Base-by-base conservation (phyloP, 805 yeast species). In the Myxozyma melibiosi region DNA sequence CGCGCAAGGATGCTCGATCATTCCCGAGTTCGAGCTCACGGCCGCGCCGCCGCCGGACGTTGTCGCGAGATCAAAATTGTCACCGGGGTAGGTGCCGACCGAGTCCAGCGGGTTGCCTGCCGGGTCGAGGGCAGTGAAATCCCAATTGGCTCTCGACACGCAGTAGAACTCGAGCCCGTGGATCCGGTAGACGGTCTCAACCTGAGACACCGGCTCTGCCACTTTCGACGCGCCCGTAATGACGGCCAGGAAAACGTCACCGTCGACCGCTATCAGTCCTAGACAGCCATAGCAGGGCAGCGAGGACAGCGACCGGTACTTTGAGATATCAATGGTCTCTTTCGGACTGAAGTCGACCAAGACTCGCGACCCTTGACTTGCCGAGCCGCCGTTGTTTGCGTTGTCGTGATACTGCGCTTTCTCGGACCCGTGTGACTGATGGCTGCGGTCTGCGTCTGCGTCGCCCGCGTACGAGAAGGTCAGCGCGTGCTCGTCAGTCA, bases 141-240 rank as follows among this genome's bases (percentile, higher is more conserved):
- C 98, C 96, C 96, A 92, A 27, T 82, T 80, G 40, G 81, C 74
- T 40, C 78, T 78, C 25, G 84, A 82, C 54, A 94, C 73, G 57
- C 96, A 86, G 64, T 86, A 80, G 69, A 94, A 94, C 65, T 91
- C 97, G 34, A 92, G 96, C n/a, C 84, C 83, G 67, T 78, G 80
- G 46, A 94, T 91, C 65, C 84, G 84, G 68, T 88, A 84, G 27
- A 92, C 88, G 1, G 88, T 78, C 70, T 94, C 96, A 35, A 82
- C 82, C 16, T 48, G 51, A 0, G 85, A 84, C 14, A 88, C 77
- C 0, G 98, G 98, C 27, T 79, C 76, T 0, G 98, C 98, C 11
- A 88, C 96, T 61, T 83, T 80, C 1, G 82, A 73, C 30, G 87
- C 83, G 0, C 89, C 86, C 0, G 95, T 85, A 51, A 94, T 89